Conservation (phyloP, 106 monocot genomes). For the Vanilla planifolia region DNA sequence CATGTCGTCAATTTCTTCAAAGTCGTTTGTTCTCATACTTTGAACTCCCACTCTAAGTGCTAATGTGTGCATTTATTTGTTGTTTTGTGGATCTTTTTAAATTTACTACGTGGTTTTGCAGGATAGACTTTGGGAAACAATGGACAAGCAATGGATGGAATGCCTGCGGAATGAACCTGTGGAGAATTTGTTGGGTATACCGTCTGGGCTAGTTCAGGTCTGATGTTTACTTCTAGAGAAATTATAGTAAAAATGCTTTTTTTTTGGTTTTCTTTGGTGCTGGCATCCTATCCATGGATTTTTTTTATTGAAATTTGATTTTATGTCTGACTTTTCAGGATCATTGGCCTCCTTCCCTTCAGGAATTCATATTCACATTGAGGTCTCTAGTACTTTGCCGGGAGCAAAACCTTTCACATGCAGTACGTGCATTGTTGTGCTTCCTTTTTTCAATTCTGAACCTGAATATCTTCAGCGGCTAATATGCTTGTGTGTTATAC, state of each 20-base stretch:
- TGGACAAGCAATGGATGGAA: constrained; percentile 74
- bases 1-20: constrained; percentile 99
- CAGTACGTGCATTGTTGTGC: constrained; percentile 25
- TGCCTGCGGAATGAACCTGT: constrained; percentile 63
- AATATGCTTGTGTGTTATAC: no score
- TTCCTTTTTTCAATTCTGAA: not conserved
- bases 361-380: constrained; percentile 49
- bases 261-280: not conserved
- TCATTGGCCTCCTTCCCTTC: constrained; percentile 73
- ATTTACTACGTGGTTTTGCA: constrained; percentile 15
- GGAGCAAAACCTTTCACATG: constrained; percentile 39
- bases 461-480: not conserved
- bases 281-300: no score
- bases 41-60: not conserved
- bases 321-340: constrained; percentile 52
- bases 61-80: not conserved
- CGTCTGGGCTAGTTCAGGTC: constrained; percentile 59
- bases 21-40: constrained; percentile 13
- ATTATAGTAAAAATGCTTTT: no score
- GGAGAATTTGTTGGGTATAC: constrained; percentile 59
- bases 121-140: constrained; percentile 72
- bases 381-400: constrained; percentile 50
- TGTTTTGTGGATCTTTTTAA: no score
- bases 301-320: not conserved
- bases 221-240: not conserved